A percentile compares a stretch with the other conserved stretches of the same genome.
These are phyloP conservation scores for Sinapis alba DNA, from an alignment of 441 rosid species.

Conservation along the genomic window DNA sequence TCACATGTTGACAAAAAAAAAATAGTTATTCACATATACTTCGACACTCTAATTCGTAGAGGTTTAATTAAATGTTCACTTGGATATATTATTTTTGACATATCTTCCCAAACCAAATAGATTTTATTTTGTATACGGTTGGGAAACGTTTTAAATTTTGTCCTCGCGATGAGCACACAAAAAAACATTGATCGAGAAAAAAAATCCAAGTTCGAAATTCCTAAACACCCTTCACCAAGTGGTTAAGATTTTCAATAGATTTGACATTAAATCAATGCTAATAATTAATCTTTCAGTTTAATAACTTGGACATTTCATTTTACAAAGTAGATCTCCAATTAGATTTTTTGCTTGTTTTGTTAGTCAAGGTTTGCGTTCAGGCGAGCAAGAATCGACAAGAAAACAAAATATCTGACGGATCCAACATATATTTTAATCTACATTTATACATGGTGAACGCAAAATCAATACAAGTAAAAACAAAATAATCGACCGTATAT, in stretches of 20 bases:
- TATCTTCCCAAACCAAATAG: not conserved
- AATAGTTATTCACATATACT: not conserved
- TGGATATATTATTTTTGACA: not conserved
- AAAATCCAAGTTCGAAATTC: not conserved
- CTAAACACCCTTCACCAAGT: not conserved
- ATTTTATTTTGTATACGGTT: not conserved
- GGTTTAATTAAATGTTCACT: not conserved
- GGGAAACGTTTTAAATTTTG: not conserved
- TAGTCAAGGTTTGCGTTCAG: slow-evolving; percentile 11
- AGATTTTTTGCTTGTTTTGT: slow-evolving; percentile 27
- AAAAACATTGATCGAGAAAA: not conserved
- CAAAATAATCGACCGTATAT: slow-evolving; percentile 13
- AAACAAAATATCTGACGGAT: slow-evolving; percentile 25
- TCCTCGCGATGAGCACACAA: not conserved
- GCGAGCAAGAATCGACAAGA: slow-evolving; percentile 35
- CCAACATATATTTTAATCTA: slow-evolving; percentile 20
- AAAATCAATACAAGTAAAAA: slow-evolving; percentile 2
- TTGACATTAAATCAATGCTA: not conserved
- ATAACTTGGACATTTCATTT: not conserved
- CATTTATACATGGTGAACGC: slow-evolving; percentile 7
- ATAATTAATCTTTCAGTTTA: not conserved
- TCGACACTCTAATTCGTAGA: not conserved
- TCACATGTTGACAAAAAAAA: too few relatives aligned
- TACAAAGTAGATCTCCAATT: not conserved
- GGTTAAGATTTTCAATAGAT: not conserved